Evolutionary conservation across 208 protist genomes (phyloP), one percentile per base, ranked within the genome.

Genomic region (Plasmodiophora brassicae): DNA sequence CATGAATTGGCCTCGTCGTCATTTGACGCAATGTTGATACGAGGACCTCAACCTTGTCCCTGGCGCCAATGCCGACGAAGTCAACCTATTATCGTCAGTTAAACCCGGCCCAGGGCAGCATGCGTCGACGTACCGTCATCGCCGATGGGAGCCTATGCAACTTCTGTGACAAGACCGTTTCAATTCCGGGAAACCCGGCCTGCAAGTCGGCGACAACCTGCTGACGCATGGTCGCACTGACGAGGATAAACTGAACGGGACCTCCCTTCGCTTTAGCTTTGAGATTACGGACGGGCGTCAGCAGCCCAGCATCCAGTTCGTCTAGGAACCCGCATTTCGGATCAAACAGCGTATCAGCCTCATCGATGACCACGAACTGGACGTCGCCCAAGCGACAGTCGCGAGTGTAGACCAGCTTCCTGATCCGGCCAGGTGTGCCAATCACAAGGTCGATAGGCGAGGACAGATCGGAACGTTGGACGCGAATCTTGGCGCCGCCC

Each of bases 281-380:
- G 32, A 5, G 5, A n/a, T n/a, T n/a, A n/a, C n/a, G n/a, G n/a
- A n/a, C n/a, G n/a, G n/a, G n/a, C n/a, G n/a, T n/a, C n/a, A n/a
- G n/a, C 20, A 78, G 5, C 5, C 5, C 14, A 78, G 20, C n/a
- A 5, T 78, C 5, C 10, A 78, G 5, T 5, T 78, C 65, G 41
- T 78, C 65, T 32, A 38, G 32, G 41, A 78, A 78, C n/a, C 65
- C 65, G 41, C 65, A 36, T 78, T 78, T 78, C 5, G 10, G 32
- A 32, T 78, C 65, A 38, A 78, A 78, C 20, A 78, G 65, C n/a
- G 65, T 78, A 78, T 78, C 65, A 8, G 65, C 65, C n/a, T 78
- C 65, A 32, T 78, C 65, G 41, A 78, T 36, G 5, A 78, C 65
- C 32, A 78, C 65, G 20, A 32, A 44, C 41, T 78, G 32, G 32